These are phyloP conservation scores for Camillea tinctor DNA, from an alignment of 2,329 filamentous ascomycete species.

Conservation along the genomic window DNA sequence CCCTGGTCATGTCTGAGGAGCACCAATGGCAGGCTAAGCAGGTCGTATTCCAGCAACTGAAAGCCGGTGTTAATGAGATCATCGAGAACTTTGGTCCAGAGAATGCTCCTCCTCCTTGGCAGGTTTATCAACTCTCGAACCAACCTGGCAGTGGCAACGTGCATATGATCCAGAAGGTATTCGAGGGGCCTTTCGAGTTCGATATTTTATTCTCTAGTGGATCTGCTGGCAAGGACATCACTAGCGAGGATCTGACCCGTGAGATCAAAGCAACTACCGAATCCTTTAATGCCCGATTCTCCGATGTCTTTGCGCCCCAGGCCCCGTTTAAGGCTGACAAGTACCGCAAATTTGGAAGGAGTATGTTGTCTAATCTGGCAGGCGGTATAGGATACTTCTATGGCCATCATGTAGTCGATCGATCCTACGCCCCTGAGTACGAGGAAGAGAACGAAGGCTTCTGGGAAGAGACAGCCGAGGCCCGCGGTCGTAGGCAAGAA, in stretches of 20 bases:
- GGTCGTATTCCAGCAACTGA: conserved; percentile 54
- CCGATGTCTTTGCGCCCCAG: conserved; percentile 68
- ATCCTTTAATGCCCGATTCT: conserved; percentile 73
- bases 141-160: conserved; percentile 70
- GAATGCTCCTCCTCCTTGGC: conserved; percentile 76
- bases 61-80: conserved; percentile 49
- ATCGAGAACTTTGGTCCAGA: conserved; percentile 51
- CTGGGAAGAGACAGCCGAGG: conserved; percentile 87
- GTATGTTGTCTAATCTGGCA: conserved; percentile 89
- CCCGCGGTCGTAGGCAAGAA: conserved; percentile 66
- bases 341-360: conserved; percentile 78
- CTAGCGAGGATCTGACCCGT: conserved; percentile 63
- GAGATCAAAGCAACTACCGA: conserved; percentile 66
- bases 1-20: conserved; percentile 63
- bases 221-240: conserved; percentile 58
- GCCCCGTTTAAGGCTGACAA: conserved; percentile 72
- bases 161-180: conserved; percentile 88
- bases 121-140: conserved; percentile 78
- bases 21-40: conserved; percentile 83
- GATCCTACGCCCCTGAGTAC: conserved; percentile 88
- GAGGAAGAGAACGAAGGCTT: conserved; percentile 95
- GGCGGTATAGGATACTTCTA: conserved; percentile 96
- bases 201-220: conserved; percentile 86
- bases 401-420: conserved; percentile 83
- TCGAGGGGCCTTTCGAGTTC: conserved; percentile 87